Evolutionary conservation across 2,329 filamentous ascomycete genomes (phyloP).

Genomic region (Nothomitra cinnamomea): DNA sequence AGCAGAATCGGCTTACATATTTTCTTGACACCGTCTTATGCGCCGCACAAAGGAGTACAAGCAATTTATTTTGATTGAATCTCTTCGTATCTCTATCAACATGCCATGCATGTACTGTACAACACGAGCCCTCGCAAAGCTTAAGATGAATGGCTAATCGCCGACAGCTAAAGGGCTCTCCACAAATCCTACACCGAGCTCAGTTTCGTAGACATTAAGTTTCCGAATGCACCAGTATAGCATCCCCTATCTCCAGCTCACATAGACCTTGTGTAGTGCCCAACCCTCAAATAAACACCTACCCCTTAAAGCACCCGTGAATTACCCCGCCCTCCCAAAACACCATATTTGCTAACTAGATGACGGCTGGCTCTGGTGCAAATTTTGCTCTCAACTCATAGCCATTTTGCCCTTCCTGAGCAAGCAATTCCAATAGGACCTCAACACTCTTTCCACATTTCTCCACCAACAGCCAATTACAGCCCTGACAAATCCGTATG

Average conservation of each 20-base stretch:
- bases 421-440: neutral
- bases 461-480: neutral
- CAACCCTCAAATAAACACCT: neutral
- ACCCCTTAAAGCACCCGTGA: neutral
- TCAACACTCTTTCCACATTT: neutral
- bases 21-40: too few relatives aligned
- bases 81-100: too few relatives aligned
- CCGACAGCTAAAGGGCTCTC: neutral
- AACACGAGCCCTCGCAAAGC: neutral
- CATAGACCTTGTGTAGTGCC: neutral
- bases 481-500: slow-evolving; percentile 2
- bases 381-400: neutral
- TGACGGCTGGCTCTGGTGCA: neutral
- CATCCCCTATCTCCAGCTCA: neutral
- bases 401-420: neutral
- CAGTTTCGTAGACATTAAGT: neutral
- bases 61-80: too few relatives aligned
- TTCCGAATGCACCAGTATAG: neutral
- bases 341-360: neutral
- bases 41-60: too few relatives aligned
- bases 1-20: too few relatives aligned
- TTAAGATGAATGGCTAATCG: neutral
- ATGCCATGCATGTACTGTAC: neutral
- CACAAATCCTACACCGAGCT: neutral
- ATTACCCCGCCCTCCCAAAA: neutral